A percentile compares a stretch with the other conserved stretches of the same genome.
Evolutionary conservation across 2,329 filamentous ascomycete genomes (phyloP).

Genomic region (Falciphora oryzae): DNA sequence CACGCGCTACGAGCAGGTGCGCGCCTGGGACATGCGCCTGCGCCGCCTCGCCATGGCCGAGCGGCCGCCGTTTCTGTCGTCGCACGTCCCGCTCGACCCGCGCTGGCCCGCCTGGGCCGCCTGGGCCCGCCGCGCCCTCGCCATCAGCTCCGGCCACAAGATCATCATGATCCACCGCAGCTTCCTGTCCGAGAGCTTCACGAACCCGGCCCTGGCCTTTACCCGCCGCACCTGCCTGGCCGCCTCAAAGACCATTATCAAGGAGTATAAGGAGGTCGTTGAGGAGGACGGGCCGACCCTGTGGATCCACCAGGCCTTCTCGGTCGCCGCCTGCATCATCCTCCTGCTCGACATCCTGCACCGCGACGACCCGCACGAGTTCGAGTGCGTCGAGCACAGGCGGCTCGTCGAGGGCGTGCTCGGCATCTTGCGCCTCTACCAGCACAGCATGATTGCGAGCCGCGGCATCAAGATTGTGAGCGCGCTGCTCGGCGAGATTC

Average conservation of each 20-base stretch:
- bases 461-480: too few relatives aligned
- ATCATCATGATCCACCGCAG: slow-evolving; percentile 36
- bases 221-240: slow-evolving; percentile 31
- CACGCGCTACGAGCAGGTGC: slow-evolving; percentile 30
- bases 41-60: slow-evolving; percentile 26
- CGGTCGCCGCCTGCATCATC: too few relatives aligned
- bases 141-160: slow-evolving; percentile 33
- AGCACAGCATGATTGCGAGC: too few relatives aligned
- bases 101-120: slow-evolving; percentile 26
- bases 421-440: too few relatives aligned
- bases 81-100: slow-evolving; percentile 21
- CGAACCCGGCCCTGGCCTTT: slow-evolving; percentile 25
- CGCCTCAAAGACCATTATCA: slow-evolving; percentile 33
- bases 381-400: too few relatives aligned
- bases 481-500: too few relatives aligned
- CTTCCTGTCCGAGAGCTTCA: slow-evolving; percentile 28
- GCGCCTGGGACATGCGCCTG: slow-evolving; percentile 28
- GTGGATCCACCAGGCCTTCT: too few relatives aligned
- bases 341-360: too few relatives aligned
- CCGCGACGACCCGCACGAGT: too few relatives aligned
- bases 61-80: slow-evolving; percentile 23
- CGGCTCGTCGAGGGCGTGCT: too few relatives aligned
- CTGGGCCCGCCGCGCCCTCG: slow-evolving; percentile 28
- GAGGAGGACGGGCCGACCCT: too few relatives aligned
- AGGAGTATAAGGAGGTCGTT: slow-evolving; percentile 19